These are phyloP conservation scores for Nemania sp. DNA, from an alignment of 2,329 filamentous ascomycete genomes.

Conservation along the genomic window DNA sequence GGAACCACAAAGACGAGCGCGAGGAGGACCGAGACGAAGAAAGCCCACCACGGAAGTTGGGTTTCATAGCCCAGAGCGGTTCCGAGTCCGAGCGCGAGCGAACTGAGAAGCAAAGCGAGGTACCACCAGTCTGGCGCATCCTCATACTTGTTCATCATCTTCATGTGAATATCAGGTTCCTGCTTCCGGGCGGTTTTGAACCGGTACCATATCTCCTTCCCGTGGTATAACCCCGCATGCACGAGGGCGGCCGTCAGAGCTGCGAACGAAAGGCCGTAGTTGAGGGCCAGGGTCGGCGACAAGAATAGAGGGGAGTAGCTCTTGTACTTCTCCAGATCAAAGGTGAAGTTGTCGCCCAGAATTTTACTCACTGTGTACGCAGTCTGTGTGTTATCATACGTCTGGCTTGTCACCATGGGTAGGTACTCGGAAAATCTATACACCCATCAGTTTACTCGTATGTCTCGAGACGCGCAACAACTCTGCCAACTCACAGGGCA, in stretches of 20 bases:
- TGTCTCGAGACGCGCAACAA: neutral
- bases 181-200: conserved; percentile 52
- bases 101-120: conserved; percentile 46
- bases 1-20: conserved; percentile 52
- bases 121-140: conserved; percentile 63
- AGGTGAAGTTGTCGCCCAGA: conserved; percentile 51
- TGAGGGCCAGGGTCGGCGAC: conserved; percentile 50
- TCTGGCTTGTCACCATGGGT: conserved; percentile 57
- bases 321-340: conserved; percentile 57
- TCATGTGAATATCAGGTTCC: conserved; percentile 54
- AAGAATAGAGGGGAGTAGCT: conserved; percentile 61
- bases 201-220: conserved; percentile 50
- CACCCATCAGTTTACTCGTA: conserved; percentile 19
- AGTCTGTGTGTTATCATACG: conserved; percentile 60
- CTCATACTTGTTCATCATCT: conserved; percentile 58
- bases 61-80: conserved; percentile 52
- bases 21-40: conserved; percentile 54
- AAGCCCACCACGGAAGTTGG: conserved; percentile 58
- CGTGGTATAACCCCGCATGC: conserved; percentile 46
- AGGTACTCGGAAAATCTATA: conserved; percentile 54
- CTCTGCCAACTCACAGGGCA: conserved; percentile 41
- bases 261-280: conserved; percentile 58
- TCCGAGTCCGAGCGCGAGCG: conserved; percentile 53
- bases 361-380: conserved; percentile 58
- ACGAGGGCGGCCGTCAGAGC: conserved; percentile 52